Evolutionary conservation across 495 filamentous ascomycete species (phyloP).

Genomic region (Astrothelium macrocarpum): DNA sequence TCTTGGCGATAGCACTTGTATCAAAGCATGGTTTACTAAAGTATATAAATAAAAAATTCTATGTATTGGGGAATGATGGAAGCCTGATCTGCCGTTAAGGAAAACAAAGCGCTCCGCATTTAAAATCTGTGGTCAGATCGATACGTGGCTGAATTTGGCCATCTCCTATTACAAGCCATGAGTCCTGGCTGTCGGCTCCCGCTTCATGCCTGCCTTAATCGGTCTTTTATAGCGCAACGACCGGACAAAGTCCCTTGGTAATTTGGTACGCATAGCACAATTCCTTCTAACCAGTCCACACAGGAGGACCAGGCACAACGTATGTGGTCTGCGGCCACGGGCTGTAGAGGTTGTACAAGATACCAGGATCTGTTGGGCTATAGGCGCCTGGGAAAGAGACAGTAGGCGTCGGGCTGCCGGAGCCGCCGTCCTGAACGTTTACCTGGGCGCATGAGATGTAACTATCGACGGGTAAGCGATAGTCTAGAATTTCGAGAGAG

Average conservation of each 20-base stretch:
- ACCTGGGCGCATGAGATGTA: constrained; percentile 3
- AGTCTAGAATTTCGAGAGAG: background rate
- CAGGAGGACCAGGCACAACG: constrained; percentile 13
- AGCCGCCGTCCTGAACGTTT: constrained; percentile 1
- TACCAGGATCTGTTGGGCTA: constrained; percentile 13
- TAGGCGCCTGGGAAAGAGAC: constrained; percentile 13
- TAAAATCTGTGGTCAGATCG: background rate
- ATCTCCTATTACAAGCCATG: background rate
- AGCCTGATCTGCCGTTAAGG: too few species aligned
- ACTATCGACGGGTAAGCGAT: background rate
- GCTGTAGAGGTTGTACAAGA: constrained; percentile 15
- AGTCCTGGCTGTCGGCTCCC: background rate
- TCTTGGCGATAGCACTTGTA: too few species aligned
- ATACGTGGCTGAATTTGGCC: background rate
- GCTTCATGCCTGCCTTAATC: background rate
- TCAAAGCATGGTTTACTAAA: background rate
- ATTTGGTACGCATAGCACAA: background rate
- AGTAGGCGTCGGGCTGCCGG: background rate
- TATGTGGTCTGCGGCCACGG: constrained; percentile 14
- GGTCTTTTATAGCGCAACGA: background rate
- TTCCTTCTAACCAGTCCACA: constrained; percentile 10
- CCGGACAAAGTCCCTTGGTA: background rate
- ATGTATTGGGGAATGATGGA: too few species aligned
- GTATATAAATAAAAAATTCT: background rate
- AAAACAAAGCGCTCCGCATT: too few species aligned